phyloP scores from a whole-genome alignment of 352 stramenopile genomes.

The Blastocystis sp. region DNA sequence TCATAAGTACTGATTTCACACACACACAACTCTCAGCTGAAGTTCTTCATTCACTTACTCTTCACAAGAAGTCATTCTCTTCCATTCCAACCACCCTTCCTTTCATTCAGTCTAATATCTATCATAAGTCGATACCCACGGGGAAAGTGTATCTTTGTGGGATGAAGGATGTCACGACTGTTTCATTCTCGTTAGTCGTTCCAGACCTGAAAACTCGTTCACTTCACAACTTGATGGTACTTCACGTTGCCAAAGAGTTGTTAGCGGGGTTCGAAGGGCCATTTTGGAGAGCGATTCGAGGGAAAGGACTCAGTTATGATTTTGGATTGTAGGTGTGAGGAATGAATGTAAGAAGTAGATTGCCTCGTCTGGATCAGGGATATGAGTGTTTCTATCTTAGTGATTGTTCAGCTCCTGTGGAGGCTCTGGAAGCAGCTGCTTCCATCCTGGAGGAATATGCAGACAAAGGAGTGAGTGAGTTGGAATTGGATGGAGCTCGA shows the following conservation, averaged over 20 bases:
- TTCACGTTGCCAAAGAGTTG: background rate
- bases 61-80: background rate
- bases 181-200: background rate
- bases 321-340: background rate
- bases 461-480: background rate
- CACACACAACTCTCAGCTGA: background rate
- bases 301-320: conserved; percentile 16
- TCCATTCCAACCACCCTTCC: background rate
- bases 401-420: background rate
- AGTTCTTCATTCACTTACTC: background rate
- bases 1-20: background rate
- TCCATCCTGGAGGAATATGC: background rate
- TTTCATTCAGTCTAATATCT: background rate
- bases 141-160: background rate
- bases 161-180: conserved; percentile 36
- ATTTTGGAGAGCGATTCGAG: conserved; percentile 49
- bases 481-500: background rate
- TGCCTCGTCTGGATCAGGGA: background rate
- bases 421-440: background rate
- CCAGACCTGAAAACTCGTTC: background rate
- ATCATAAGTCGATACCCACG: background rate
- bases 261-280: conserved; percentile 2
- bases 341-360: background rate
- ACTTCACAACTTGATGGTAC: background rate
- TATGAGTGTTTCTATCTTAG: conserved; percentile 17